These are phyloP conservation scores for Ceratocystis alfenasii DNA, from an alignment of 2,329 filamentous ascomycete species.

Conservation along the genomic window DNA sequence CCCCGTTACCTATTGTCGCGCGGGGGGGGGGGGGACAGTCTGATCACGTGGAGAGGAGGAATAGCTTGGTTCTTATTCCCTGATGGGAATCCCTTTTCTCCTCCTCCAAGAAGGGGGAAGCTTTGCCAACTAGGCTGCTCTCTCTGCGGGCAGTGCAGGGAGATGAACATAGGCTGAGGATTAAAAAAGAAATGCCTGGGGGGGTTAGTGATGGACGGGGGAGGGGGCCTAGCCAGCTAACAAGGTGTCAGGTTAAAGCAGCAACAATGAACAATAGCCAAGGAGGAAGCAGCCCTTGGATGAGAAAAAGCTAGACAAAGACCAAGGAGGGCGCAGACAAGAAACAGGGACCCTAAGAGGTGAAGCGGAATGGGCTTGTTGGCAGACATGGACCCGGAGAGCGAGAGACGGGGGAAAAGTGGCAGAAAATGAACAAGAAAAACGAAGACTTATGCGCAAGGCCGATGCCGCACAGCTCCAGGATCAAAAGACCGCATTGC, in stretches of 20 bases:
- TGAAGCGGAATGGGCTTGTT: not conserved
- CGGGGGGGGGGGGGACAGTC: not conserved
- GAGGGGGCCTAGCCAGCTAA: not conserved
- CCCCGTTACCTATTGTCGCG: not conserved
- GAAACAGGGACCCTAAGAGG: not conserved
- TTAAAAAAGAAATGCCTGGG: not conserved
- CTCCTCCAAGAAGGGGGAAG: not conserved
- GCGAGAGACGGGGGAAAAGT: not conserved
- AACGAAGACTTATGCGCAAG: not conserved
- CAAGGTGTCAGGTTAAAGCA: not conserved
- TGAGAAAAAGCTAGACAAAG: not conserved
- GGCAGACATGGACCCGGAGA: not conserved
- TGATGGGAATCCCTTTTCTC: not conserved
- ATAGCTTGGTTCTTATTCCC: not conserved
- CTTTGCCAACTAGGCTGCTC: not conserved
- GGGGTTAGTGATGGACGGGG: not conserved
- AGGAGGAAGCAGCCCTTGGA: no score
- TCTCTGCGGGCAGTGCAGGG: not conserved
- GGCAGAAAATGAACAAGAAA: not conserved
- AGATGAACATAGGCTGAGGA: not conserved
- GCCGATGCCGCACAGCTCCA: not conserved
- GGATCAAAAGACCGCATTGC: not conserved
- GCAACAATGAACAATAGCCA: constrained; percentile 2
- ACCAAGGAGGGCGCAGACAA: not conserved
- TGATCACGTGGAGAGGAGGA: not conserved